Evolutionary conservation across 441 rosid genomes (phyloP).

Genomic region (Isatis lusitanica): DNA sequence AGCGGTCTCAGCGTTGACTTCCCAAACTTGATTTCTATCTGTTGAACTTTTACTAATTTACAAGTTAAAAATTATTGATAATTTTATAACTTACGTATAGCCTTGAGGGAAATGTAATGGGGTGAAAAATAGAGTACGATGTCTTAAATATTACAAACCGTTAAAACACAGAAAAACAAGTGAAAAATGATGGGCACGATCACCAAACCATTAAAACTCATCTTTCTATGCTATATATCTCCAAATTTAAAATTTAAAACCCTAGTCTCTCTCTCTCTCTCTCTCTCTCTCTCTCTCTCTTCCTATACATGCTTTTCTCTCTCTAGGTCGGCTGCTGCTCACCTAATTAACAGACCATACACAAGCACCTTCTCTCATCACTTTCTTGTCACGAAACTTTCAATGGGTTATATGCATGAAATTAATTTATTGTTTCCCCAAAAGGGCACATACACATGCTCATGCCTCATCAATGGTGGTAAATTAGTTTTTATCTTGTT

Average conservation of each 20-base stretch:
- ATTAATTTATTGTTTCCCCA: constrained; percentile 40
- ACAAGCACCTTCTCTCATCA: constrained; percentile 14
- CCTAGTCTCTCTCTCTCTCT: constrained; percentile 29
- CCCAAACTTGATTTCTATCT: not conserved
- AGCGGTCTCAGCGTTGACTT: not conserved
- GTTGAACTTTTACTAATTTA: constrained; percentile 1
- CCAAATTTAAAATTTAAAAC: constrained; percentile 24
- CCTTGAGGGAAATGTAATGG: constrained; percentile 12
- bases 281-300: not conserved
- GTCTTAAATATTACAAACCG: constrained; percentile 45
- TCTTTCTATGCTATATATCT: constrained; percentile 43
- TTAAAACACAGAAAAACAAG: constrained; percentile 54
- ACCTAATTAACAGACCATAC: constrained; percentile 35
- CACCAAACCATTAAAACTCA: constrained; percentile 40
- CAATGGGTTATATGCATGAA: constrained; percentile 16
- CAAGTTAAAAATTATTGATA: not conserved
- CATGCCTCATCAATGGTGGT: constrained; percentile 42
- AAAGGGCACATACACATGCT: constrained; percentile 36
- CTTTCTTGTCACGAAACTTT: constrained; percentile 31
- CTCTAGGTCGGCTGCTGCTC: constrained; percentile 46
- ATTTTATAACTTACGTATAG: constrained; percentile 2
- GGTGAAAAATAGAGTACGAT: constrained; percentile 1
- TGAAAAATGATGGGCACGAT: constrained; percentile 45
- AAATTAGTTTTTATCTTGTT: constrained; percentile 37
- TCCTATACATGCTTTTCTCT: constrained; percentile 31